Percentiles rank a stretch among this genome's conserved stretches.
Conservation (phyloP, 2,329 filamentous ascomycete species). For the Aspergillus tamarii region DNA sequence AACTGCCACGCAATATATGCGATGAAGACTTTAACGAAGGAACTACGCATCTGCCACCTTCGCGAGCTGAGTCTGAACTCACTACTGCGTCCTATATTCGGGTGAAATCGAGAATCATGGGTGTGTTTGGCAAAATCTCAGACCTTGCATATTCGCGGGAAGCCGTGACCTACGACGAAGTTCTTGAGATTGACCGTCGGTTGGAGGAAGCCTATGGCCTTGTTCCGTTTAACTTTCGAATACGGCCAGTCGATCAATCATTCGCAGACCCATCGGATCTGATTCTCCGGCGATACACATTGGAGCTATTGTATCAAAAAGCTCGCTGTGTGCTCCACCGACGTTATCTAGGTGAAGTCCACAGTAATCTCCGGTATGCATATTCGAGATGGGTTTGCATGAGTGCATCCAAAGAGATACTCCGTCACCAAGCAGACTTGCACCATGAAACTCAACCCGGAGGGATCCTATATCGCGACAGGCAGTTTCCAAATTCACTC, state of each 20-base stretch:
- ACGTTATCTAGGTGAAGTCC: conserved; percentile 50
- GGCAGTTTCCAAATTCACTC: conserved; percentile 62
- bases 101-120: conserved; percentile 40
- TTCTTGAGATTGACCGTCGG: conserved; percentile 39
- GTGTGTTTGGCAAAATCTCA: conserved; percentile 40
- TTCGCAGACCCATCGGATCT: conserved; percentile 54
- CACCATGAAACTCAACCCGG: conserved; percentile 58
- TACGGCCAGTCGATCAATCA: conserved; percentile 37
- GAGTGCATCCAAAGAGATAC: conserved; percentile 51
- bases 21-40: conserved; percentile 64
- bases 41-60: conserved; percentile 54
- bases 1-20: conserved; percentile 60
- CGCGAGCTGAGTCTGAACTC: conserved; percentile 57
- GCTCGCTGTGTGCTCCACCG: conserved; percentile 58
- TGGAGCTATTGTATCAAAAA: conserved; percentile 57
- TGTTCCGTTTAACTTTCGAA: conserved; percentile 26
- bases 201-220: conserved; percentile 36
- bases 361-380: conserved; percentile 40
- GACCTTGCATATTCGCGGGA: conserved; percentile 41
- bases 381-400: conserved; percentile 53
- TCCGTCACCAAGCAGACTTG: conserved; percentile 55
- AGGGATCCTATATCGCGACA: conserved; percentile 55
- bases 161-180: conserved; percentile 39
- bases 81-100: conserved; percentile 49
- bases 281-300: conserved; percentile 56